A percentile compares a stretch with the other conserved stretches of the same genome.
Evolutionary conservation across 306 rosid species (phyloP).

Genomic region (Inga leiocalycina): DNA sequence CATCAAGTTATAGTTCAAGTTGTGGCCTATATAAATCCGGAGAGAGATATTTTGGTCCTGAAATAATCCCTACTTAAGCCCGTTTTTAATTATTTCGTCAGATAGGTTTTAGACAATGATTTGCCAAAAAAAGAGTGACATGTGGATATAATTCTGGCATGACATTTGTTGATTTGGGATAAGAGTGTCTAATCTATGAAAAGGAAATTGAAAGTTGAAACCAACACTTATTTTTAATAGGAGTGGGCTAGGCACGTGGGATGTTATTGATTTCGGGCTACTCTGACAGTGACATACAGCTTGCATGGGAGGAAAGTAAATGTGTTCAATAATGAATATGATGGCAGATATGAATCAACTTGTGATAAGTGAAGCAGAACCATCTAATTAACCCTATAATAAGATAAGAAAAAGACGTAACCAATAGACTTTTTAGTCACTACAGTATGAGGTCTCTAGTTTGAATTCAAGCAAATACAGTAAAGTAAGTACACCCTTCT

Average conservation of each 20-base stretch:
- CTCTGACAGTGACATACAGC: constrained; percentile 28
- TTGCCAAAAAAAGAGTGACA: neutral
- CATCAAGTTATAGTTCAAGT: neutral
- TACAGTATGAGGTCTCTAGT: no score
- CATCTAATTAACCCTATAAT: neutral
- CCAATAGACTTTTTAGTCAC: no score
- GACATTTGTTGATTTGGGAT: neutral
- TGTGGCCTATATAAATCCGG: neutral
- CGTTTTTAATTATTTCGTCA: neutral
- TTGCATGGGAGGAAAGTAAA: constrained; percentile 14
- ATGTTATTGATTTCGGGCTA: neutral
- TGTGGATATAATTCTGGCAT: neutral
- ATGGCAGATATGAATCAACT: constrained; percentile 16
- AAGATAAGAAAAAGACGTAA: neutral
- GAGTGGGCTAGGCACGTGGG: constrained; percentile 6
- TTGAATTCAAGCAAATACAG: no score
- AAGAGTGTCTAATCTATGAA: neutral
- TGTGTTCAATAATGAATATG: constrained; percentile 21
- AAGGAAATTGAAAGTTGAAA: neutral
- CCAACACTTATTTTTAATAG: neutral
- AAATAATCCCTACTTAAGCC: neutral
- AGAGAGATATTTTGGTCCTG: neutral
- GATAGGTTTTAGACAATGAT: neutral
- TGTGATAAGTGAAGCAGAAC: constrained; percentile 11
- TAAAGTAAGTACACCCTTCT: no score